A percentile compares a stretch with the other conserved stretches of the same genome.
Evolutionary conservation across 139 green algal genomes (phyloP).

Genomic region (Chlorella sp.): DNA sequence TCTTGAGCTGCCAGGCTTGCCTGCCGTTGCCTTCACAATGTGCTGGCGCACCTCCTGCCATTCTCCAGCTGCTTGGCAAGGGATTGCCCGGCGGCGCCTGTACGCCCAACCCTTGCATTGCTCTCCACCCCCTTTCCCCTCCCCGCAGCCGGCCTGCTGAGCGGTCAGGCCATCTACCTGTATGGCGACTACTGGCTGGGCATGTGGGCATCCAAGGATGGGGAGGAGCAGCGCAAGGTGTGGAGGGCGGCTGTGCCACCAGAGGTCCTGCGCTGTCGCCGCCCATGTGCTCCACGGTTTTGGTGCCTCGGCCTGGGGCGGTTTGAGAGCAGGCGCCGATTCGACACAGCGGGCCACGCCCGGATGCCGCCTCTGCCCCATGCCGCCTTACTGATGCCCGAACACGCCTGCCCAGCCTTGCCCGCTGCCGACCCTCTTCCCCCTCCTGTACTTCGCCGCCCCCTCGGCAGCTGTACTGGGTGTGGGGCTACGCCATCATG

Average conservation of each 20-base stretch:
- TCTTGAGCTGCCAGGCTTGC: too few relatives aligned
- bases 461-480: constrained; percentile 29
- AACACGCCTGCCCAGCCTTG: too few relatives aligned
- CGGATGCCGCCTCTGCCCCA: too few relatives aligned
- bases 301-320: too few relatives aligned
- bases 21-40: background rate
- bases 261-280: too few relatives aligned
- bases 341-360: too few relatives aligned
- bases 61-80: background rate
- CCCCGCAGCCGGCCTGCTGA: constrained; percentile 49
- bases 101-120: background rate
- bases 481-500: constrained; percentile 70
- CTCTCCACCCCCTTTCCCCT: background rate
- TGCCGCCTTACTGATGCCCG: too few relatives aligned
- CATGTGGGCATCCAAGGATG: constrained; percentile 53
- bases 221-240: constrained; percentile 41
- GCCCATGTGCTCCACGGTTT: too few relatives aligned
- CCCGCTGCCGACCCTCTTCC: background rate
- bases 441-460: background rate
- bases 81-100: too few relatives aligned
- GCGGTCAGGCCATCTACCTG: constrained; percentile 68
- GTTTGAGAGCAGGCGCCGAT: too few relatives aligned
- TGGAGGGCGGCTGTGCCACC: background rate
- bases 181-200: constrained; percentile 72
- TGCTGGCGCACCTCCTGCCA: background rate